Percentiles rank a stretch among this genome's conserved stretches.
These are phyloP conservation scores for Potentilla sterilis DNA, from an alignment of 306 rosid species.

Conservation along the genomic window DNA sequence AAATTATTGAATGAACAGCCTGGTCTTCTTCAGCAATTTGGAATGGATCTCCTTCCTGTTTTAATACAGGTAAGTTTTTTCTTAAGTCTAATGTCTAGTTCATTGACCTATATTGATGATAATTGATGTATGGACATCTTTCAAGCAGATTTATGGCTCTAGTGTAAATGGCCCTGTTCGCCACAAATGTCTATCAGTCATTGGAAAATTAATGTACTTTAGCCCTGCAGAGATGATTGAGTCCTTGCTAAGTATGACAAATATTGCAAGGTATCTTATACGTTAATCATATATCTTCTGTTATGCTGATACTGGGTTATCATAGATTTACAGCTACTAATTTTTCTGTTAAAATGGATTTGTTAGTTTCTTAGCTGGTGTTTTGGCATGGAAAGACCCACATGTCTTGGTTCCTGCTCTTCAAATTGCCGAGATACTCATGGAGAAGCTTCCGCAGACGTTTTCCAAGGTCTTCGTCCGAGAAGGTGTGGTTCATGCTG, in stretches of 20 bases:
- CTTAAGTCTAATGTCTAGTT: constrained; percentile 10
- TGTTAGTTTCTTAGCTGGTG: constrained; percentile 88
- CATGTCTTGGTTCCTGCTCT: constrained; percentile 86
- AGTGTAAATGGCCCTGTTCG: constrained; percentile 97
- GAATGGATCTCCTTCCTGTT: constrained; percentile 91
- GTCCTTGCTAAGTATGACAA: constrained; percentile 71
- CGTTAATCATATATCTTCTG: constrained; percentile 18
- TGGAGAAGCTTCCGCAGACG: constrained; percentile 90
- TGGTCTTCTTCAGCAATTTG: constrained; percentile 87
- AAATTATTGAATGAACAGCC: constrained; percentile 88
- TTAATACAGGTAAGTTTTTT: constrained; percentile 66
- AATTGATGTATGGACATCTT: constrained; percentile 24
- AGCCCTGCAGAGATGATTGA: constrained; percentile 95
- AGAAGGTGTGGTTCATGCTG: constrained; percentile 98
- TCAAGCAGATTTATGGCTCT: constrained; percentile 84
- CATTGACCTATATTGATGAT: constrained; percentile 12
- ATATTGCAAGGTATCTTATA: constrained; percentile 77
- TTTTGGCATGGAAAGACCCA: constrained; percentile 97
- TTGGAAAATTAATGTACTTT: constrained; percentile 94
- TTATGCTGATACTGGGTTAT: background rate
- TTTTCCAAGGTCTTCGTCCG: constrained; percentile 89
- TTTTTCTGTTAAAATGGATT: constrained; percentile 27
- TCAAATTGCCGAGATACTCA: constrained; percentile 94
- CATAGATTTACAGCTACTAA: constrained; percentile 14
- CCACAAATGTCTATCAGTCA: constrained; percentile 87